These are phyloP conservation scores for Strobilomyces echinocephalus DNA, from an alignment of 768 basidiomycete species.

Conservation along the genomic window DNA sequence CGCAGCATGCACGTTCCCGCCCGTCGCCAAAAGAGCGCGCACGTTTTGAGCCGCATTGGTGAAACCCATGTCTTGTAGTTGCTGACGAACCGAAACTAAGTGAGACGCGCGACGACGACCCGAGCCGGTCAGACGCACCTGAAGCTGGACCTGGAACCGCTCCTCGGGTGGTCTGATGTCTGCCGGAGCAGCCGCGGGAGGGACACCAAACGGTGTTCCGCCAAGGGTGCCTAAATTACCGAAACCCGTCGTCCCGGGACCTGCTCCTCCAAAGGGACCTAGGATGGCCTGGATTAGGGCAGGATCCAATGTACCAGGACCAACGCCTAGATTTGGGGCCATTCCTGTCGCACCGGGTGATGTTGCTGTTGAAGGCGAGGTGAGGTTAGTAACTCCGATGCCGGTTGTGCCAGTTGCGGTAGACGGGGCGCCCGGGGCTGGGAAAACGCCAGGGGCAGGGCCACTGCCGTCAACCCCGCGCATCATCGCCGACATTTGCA, in stretches of 20 bases:
- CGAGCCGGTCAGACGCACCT: conserved; percentile 38
- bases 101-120: not conserved
- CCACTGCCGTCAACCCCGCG: conserved; percentile 35
- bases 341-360: conserved; percentile 21
- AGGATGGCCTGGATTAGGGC: conserved; percentile 35
- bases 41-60: conserved; percentile 86
- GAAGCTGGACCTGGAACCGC: conserved; percentile 82
- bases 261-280: conserved; percentile 1
- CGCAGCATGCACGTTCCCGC: conserved; percentile 88
- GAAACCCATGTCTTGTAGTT: conserved; percentile 95
- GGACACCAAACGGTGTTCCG: conserved; percentile 20
- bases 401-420: not conserved
- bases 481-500: conserved; percentile 57
- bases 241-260: conserved; percentile 7
- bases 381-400: conserved; percentile 21
- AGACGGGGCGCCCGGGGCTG: conserved; percentile 57
- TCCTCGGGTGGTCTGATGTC: conserved; percentile 83
- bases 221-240: conserved; percentile 31
- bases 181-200: conserved; percentile 38
- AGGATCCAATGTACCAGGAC: conserved; percentile 34
- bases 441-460: conserved; percentile 37
- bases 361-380: conserved; percentile 13
- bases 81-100: conserved; percentile 43
- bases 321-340: conserved; percentile 14
- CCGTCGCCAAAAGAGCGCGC: conserved; percentile 83